Base-by-base conservation (phyloP, 495 filamentous ascomycete species). In the Collariella sp. region DNA sequence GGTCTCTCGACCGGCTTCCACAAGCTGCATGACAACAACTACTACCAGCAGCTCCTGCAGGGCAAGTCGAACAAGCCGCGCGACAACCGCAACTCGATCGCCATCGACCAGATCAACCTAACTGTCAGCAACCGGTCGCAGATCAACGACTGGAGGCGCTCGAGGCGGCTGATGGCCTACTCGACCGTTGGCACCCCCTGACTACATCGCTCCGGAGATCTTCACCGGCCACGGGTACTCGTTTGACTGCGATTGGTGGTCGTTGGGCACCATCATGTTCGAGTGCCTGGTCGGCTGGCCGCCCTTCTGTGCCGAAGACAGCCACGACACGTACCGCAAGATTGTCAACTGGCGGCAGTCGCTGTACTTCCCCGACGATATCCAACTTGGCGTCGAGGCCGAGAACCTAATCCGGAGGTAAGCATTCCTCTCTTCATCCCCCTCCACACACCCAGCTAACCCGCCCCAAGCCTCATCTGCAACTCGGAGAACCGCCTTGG, bases 221-320 rank as follows among this genome's bases (percentile, higher is more conserved):
- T 99, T 99, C 72, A 89, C 85, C 26, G 90, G 93, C 35, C 85
- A 94, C 62, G 93, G 93, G 39, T 99, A 99, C 70, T 85, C 87
- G 39, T 94, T 89, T 61, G 84, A 91, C 63, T 99, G 93, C 64
- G 93, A 99, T 76, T 99, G 93, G 93, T 99, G 93, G 93, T 90
- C 85, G 33, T 78, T 99, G 29, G 93, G 93, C 54, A 96, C 93
- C 31, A 99, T 99, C 72, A 99, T 97, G 93, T 99, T 97, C 62
- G 93, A 99, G 69, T 99, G 93, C 74, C 80, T 97, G 45, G 89
- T 99, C 55, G 93, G 93, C 52, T 99, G 93, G 93, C 93, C 93
- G 49, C 93, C 93, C 5, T 99, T 99, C 82, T 99, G 93, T 62
- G 93, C 91, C 23, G 93, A 97, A 69, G 94, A 97, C 62, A 85